Conservation (phyloP, 2,329 filamentous ascomycete genomes). For the Cercospora janseana region DNA sequence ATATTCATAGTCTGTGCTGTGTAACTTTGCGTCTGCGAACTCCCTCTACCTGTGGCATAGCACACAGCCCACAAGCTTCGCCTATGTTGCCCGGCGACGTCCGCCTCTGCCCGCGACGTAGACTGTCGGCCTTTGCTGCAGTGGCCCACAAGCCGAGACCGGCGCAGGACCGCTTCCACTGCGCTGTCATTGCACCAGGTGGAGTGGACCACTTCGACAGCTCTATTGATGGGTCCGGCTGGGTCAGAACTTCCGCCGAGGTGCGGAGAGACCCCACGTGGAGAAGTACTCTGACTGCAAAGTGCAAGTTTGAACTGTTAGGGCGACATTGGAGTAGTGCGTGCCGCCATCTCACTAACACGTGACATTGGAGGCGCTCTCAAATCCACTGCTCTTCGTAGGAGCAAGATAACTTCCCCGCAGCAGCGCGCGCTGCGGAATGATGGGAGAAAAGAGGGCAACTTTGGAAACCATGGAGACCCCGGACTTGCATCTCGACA, state of each 20-base stretch:
- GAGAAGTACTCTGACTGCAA: too few species aligned
- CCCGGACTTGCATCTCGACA: background rate
- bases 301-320: too few species aligned
- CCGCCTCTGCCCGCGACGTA: background rate
- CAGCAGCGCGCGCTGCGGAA: too few species aligned
- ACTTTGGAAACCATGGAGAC: too few species aligned
- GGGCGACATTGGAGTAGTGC: too few species aligned
- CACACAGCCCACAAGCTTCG: background rate
- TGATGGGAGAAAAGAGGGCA: too few species aligned
- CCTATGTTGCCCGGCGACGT: conserved; percentile 12
- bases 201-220: background rate
- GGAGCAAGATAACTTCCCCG: too few species aligned
- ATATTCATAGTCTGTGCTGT: background rate
- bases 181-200: background rate
- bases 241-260: too few species aligned
- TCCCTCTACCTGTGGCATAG: background rate
- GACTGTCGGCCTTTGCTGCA: conserved; percentile 4
- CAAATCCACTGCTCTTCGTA: background rate
- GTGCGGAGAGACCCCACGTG: too few species aligned
- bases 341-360: too few species aligned
- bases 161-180: background rate
- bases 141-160: conserved; percentile 3
- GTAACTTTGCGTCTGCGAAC: too few species aligned
- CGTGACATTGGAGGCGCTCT: background rate
- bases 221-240: too few species aligned